Evolutionary conservation across 768 basidiomycete genomes (phyloP), one percentile per base, ranked within the genome.

Genomic region (Gloeopeniophorella convolvens): DNA sequence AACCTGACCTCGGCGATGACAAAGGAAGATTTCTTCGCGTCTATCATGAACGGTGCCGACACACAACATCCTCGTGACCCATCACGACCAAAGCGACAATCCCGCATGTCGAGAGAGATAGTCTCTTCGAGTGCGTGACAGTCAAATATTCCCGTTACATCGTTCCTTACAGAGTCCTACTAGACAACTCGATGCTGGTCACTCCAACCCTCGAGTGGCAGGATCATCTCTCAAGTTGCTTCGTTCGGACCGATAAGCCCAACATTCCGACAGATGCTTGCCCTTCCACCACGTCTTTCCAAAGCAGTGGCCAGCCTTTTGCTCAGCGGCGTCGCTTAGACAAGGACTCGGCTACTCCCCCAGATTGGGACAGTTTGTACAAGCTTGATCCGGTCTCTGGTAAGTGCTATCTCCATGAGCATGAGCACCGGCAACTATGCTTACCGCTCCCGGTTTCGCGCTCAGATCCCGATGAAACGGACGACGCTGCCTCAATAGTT

Each of bases 201-300:
- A 72, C 78, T 23, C 86, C 86, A 5, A 85, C 83, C 1, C 68
- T 75, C 51, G 84, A 89, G 62, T 89, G 86, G 86, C 86, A 89
- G 62, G 85, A 89, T 42, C 80, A 75, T 47, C 71, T 89, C 15
- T 78, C 80, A 20, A 72, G 72, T 52, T 74, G 75, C 5, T 65
- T 87, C 40, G 72, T 72, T 33, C 5, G 70, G 43, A 60, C 57
- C 11, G 39, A 50, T 39, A 30, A 31, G 9, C 10, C 18, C 15
- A 40, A 50, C 12, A 27, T 28, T n/a, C n/a, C n/a, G 8, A 23
- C 16, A 20, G 42, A 11, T 35, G 32, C 33, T 16, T 9, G 12
- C n/a, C 13, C 12, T 40, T 20, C 39, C 28, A 20, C 28, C 11
- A 26, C 10, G 62, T 52, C 45, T 18, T 24, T 42, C 32, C 21